Evolutionary conservation across 1,284 basidiomycete genomes (phyloP), one percentile per base, ranked within the genome.

Genomic region (Garcileccinum viscosum): DNA sequence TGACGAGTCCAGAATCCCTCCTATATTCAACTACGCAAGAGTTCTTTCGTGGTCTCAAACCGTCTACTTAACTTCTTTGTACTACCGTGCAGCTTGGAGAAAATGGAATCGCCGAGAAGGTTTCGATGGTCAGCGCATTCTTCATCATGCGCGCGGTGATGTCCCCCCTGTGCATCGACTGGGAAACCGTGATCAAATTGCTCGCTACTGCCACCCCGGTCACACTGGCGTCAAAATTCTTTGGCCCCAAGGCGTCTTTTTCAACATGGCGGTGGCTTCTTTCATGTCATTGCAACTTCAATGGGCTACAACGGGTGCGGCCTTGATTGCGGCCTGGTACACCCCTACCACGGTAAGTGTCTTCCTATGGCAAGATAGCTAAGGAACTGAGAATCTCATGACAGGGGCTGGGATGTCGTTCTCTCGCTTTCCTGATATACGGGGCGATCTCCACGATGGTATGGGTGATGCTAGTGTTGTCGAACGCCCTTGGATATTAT

Each of bases 351-450:
- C 65, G 7, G 78, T 77, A n/a, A 66, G 76, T 70, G 5, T 33
- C 2, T 63, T 59, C 30, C 19, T 32, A 4, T 15, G 17, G 27
- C 15, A 6, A 53, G 50, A 30, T 53, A 53, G 27, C 50, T 0
- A 9, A 53, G 50, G 27, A 53, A 53, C 50, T 44, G 4, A 24
- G n/a, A 59, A 22, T 59, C 22, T 12, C 4, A 32, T 59, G 4
- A n/a, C 8, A 77, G 76, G 71, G 74, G 40, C 70, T 86, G 5
- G 84, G 83, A 2, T 86, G 85, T 67, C 81, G 83, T 56, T 83
- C 82, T 5, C 77, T 79, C 1, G 70, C 79, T 1, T 84, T 83
- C 67, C 12, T 85, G 56, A 33, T 81, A n/a, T 85, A 85, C 62
- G 84, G 80, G 5, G 35, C 58, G 1, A 3, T 80, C 2, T 83